These are phyloP conservation scores for Aspergillus bombycis DNA, from an alignment of 2,329 filamentous ascomycete species.

Conservation along the genomic window DNA sequence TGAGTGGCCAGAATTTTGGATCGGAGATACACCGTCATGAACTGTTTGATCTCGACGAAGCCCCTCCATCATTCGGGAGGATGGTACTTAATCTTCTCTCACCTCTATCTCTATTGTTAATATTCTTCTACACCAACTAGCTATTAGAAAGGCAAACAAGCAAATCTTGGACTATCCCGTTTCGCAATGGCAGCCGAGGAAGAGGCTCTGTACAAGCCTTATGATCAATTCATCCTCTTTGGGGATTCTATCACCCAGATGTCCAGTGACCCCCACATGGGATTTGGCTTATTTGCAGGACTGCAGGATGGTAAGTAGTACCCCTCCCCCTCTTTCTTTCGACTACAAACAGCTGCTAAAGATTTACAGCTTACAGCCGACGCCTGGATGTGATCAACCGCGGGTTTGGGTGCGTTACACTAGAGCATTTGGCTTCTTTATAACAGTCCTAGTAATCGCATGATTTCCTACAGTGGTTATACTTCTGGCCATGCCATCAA, in stretches of 20 bases:
- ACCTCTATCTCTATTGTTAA: background rate
- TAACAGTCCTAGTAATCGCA: slow-evolving; percentile 15
- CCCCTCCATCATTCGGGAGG: background rate
- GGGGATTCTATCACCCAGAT: slow-evolving; percentile 87
- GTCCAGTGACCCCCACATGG: slow-evolving; percentile 62
- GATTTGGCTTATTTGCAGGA: slow-evolving; percentile 74
- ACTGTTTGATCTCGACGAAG: background rate
- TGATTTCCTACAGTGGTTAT: slow-evolving; percentile 63
- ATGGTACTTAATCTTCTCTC: background rate
- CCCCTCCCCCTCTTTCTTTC: background rate
- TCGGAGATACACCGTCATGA: background rate
- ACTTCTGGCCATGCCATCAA: slow-evolving; percentile 75
- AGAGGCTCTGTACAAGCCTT: slow-evolving; percentile 43
- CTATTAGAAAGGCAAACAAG: background rate
- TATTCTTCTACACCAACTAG: background rate
- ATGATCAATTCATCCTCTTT: slow-evolving; percentile 79
- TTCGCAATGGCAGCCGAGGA: slow-evolving; percentile 15
- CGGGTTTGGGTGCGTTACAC: slow-evolving; percentile 64
- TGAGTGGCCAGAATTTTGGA: background rate
- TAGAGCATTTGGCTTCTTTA: background rate
- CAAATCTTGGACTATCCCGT: background rate
- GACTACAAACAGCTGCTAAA: slow-evolving; percentile 14
- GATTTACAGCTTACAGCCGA: slow-evolving; percentile 67
- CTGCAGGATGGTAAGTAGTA: slow-evolving; percentile 66
- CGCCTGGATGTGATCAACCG: slow-evolving; percentile 85